Evolutionary conservation across 139 green algal species (phyloP), one percentile per base, ranked within the genome.

Genomic region (Spirogloea muscicola): DNA sequence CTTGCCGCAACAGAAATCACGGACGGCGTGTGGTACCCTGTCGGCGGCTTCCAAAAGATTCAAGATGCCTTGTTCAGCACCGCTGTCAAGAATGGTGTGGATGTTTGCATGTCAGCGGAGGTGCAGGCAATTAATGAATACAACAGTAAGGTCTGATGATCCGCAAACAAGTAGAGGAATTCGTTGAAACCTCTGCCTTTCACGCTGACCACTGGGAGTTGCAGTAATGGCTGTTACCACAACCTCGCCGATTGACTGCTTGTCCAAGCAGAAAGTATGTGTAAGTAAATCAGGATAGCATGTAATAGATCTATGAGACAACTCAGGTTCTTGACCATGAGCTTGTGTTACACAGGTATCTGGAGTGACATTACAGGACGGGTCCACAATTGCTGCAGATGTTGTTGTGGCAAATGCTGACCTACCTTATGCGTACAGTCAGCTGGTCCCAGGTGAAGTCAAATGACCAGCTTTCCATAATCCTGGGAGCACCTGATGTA

Each of bases 1-100:
- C 84, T 96, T 33, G 91, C 90, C 0, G 91, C 86, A 29, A 95
- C 91, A 3, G 91, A 96, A 77, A 72, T 96, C 31, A 92, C 82
- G 3, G 91, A 96, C 52, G 91, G 91, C 2, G 89, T 96, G 16
- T 94, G 74, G 80, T 92, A 94, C 79, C 90, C 91, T 0, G 46
- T 85, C 29, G 90, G 91, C 9, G 90, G 91, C 13, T 96, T 96
- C 64, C 44, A 63, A 1, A 81, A 85, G 72, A 81, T 92, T 41
- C 27, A 81, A 0, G 16, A 51, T 16, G 49, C 41, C 1, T 21
- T 68, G 7, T 9, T 10, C 6, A 5, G 40, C 10, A 51, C 57
- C 39, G 49, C 67, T 6, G 6, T 10, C 27, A 76, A 76, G 49
- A 46, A 52, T 4, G 49, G 49, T 4, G 67, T 76, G 6, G 21